Evolutionary conservation across 2,329 filamentous ascomycete genomes (phyloP).

Genomic region (Aspergillus spinulosporus): DNA sequence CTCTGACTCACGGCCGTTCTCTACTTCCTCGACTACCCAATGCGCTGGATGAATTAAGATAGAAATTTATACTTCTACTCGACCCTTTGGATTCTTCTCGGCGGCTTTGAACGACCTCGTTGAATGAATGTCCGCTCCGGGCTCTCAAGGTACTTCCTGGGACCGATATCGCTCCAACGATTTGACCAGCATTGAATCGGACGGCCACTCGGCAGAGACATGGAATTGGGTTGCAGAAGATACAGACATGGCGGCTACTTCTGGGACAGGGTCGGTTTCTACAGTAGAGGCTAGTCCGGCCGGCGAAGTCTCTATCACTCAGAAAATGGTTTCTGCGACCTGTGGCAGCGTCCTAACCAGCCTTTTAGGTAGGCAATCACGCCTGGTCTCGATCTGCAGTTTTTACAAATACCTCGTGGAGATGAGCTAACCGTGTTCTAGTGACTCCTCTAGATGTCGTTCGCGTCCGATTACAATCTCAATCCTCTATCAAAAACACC

Average conservation of each 20-base stretch:
- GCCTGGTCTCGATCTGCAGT: background rate
- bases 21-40: background rate
- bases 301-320: slow-evolving; percentile 69
- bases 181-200: slow-evolving; percentile 15
- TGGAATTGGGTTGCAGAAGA: slow-evolving; percentile 36
- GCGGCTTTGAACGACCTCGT: background rate
- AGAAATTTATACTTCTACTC: background rate
- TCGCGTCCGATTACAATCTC: slow-evolving; percentile 88
- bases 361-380: slow-evolving; percentile 67
- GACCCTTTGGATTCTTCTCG: background rate
- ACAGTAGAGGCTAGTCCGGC: slow-evolving; percentile 21
- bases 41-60: background rate
- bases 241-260: slow-evolving; percentile 35
- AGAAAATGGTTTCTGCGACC: slow-evolving; percentile 95
- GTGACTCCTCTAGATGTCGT: slow-evolving; percentile 97
- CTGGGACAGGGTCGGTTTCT: slow-evolving; percentile 27
- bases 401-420: background rate
- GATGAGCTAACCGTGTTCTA: slow-evolving; percentile 38
- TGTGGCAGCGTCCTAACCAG: slow-evolving; percentile 88
- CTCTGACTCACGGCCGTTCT: slow-evolving; percentile 8
- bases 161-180: slow-evolving; percentile 27
- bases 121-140: slow-evolving; percentile 31
- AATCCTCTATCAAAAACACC: slow-evolving; percentile 58
- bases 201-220: slow-evolving; percentile 24
- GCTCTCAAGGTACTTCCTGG: slow-evolving; percentile 24